Evolutionary conservation across 192 early-diverging fungal species (phyloP), one percentile per base, ranked within the genome.

Genomic region (Coemansia sp.): DNA sequence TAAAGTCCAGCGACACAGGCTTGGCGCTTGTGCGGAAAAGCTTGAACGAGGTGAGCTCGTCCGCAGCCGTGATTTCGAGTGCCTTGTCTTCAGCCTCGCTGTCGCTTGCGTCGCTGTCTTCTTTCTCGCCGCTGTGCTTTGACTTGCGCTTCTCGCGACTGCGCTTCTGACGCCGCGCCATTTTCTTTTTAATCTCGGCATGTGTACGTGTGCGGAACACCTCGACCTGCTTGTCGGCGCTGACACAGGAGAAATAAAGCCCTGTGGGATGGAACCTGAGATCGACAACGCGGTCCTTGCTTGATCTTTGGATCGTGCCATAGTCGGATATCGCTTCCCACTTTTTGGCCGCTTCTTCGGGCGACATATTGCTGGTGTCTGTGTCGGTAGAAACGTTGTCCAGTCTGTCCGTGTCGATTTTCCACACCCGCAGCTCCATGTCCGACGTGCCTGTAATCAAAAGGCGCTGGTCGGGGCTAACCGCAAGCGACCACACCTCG

Each of bases 401-500:
- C 3, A 80, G 66, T 45, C 62, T 68, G 8, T 42, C 59, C 11
- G 64, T 29, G 54, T 96, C 85, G 48, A 99, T 83, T 42, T 84
- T 88, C 96, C 96, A 99, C 18, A 96, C 91, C 56, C 90, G 90
- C 62, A 97, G 83, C 61, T 89, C 89, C 7, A 87, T 71, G 63
- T 99, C 96, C 4, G 89, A 87, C 6, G 93, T 88, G 64, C 94
- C 96, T 3, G 95, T 94, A 14, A 95, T 86, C 30, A 96, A 75
- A 45, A 89, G 71, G 0, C 73, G 86, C 52, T 85, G 83, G 55
- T 91, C 89, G 12, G 74, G 76, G 32, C 85, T 87, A 18, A 89
- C 73, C 32, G 88, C 96, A 72, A 94, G 80, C 7, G 89, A 86
- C 96, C 97, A 98, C 14, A 97, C 91, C 71, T 99, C 96, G 63